Base-by-base conservation (phyloP, 768 basidiomycete species). In the Tylopilus plumbeoviolaceoides region DNA sequence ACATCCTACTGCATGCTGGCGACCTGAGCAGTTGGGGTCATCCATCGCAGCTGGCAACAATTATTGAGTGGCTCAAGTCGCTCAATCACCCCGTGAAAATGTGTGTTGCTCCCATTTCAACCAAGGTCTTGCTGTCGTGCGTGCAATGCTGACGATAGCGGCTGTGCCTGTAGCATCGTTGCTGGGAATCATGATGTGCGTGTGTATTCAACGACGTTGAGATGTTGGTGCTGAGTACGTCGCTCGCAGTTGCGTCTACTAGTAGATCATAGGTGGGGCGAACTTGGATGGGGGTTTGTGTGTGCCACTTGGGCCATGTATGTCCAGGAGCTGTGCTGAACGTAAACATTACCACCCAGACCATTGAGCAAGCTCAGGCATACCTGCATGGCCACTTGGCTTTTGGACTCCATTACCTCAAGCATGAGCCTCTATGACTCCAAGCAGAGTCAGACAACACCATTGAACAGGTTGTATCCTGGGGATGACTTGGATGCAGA, bases 151-250 rank as follows among this genome's bases (percentile, higher is more conserved):
- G 42, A 65, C 14, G 42, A 8, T 9, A 23, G n/a, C n/a, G n/a
- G n/a, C 11, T 30, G 20, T 15, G 12, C 4, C 18, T 23, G 20
- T 50, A 84, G 84, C 53, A 72, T 88, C 47, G 81, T 87, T 44
- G 84, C 80, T 33, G 85, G 87, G 18, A 87, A 88, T 57, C 86
- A 87, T 57, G 86, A 89, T 58, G 65, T 84, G 33, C 28, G 69
- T 63, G 33, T 7, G 7, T 28, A 1, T 38, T 18, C 3, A n/a
- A 36, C 27, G 18, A 23, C 41, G 15, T 0, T n/a, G 14, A 7
- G 11, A 30, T 10, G 1, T 10, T 12, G 31, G 36, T 43, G 20
- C 28, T 53, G 43, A 58, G 4, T 36, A 9, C 15, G 35, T 40
- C 20, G 4, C 11, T 38, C 15, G 39, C 48, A 69, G 69, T 4